Evolutionary conservation across 192 early-diverging fungal species (phyloP).

Genomic region (Phlyctochytrium planicorne): DNA sequence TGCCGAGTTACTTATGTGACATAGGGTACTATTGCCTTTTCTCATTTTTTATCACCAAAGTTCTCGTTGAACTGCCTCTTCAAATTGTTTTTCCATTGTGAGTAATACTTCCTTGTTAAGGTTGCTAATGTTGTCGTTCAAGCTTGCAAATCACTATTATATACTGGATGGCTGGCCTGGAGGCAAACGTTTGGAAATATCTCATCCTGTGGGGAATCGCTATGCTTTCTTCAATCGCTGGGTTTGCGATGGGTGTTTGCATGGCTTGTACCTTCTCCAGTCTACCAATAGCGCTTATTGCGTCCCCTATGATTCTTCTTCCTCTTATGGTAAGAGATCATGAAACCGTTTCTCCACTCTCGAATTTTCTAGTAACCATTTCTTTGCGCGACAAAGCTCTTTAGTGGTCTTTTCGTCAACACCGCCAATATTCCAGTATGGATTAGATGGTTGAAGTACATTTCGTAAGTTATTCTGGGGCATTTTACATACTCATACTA

Average conservation of each 20-base stretch:
- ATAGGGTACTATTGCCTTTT: slow-evolving; percentile 54
- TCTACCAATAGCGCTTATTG: slow-evolving; percentile 44
- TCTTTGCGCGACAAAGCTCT: slow-evolving; percentile 4
- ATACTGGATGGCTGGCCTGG: slow-evolving; percentile 60
- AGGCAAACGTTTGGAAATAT: slow-evolving; percentile 37
- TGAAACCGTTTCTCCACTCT: background rate
- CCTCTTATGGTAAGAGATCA: slow-evolving; percentile 47
- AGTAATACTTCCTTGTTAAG: background rate
- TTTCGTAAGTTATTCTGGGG: slow-evolving; percentile 5
- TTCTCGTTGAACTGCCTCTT: slow-evolving; percentile 55
- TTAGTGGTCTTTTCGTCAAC: slow-evolving; percentile 61
- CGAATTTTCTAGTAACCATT: background rate
- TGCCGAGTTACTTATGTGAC: background rate
- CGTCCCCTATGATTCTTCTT: slow-evolving; percentile 49
- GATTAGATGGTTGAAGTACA: slow-evolving; percentile 43
- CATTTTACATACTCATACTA: background rate
- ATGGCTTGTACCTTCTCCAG: slow-evolving; percentile 47
- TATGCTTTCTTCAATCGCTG: slow-evolving; percentile 39
- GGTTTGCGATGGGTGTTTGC: slow-evolving; percentile 52
- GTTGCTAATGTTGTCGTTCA: background rate
- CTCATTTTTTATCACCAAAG: slow-evolving; percentile 56
- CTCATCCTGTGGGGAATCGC: slow-evolving; percentile 37
- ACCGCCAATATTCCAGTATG: slow-evolving; percentile 53
- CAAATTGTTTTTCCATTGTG: slow-evolving; percentile 46
- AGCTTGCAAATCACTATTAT: slow-evolving; percentile 40